Base-by-base conservation (phyloP, 139 green algal genomes). In the Haematococcus sp. region DNA sequence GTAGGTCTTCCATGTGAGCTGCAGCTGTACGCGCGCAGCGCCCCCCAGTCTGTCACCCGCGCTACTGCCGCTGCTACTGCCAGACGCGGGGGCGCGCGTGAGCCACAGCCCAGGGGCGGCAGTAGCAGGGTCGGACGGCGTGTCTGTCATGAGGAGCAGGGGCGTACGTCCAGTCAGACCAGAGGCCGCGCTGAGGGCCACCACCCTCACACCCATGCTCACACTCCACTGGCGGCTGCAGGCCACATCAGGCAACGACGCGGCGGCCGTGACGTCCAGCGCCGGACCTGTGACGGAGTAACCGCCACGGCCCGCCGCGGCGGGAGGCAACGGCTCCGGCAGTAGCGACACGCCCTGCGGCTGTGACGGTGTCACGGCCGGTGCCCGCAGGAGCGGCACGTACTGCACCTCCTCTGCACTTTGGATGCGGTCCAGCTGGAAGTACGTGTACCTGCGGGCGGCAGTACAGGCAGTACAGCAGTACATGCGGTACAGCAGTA, bases 221-320 rank as follows among this genome's bases (percentile, higher is more conserved):
- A 83, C 3, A 23, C n/a, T 74, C 56, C 69, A 80, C 40, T 80
- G 78, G 1, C 32, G 17, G 54, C 78, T 83, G 61, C 78, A 83
- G 11, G 19, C 63, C 7, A 65, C 43, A 22, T 68, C 49, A 30
- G 73, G 78, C 44, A 83, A 35, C 25, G 49, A 78, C 25, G 19
- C 51, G 1, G 28, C 63, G 1, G 30, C 46, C 1, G 73, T 63
- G 15, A 49, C 56, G 19, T 77, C 63, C 1, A 22, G 7, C 7
- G 40, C 40, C 11, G 40, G 40, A 7, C 40, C 40, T 49, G 40
- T 49, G 40, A 49, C 40, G 11, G 40, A 49, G 40, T 49, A 49
- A 49, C 40, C 40, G 7, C 40, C 40, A 49, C 40, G 40, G 7
- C 7, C 40, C 40, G 11, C 11, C 7, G 11, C 40, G 11, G 7